Evolutionary conservation across 139 green algal genomes (phyloP).

Genomic region (Tetradesmus lagerheimii): DNA sequence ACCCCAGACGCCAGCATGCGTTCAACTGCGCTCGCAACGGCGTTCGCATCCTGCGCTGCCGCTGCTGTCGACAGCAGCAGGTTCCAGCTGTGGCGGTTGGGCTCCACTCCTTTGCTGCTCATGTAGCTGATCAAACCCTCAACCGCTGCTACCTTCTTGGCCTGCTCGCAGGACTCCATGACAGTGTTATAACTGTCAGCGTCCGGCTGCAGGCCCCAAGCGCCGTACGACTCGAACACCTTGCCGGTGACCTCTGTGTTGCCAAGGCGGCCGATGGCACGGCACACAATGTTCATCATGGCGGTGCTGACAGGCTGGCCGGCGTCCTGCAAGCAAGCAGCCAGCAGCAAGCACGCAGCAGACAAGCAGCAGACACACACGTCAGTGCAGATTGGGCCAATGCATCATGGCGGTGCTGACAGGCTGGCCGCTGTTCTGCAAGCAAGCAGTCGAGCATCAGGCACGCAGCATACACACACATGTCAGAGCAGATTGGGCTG

Average conservation of each 20-base stretch:
- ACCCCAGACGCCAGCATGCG: neutral
- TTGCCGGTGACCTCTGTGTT: constrained; percentile 22
- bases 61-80: constrained; percentile 19
- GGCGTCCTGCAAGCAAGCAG: constrained; percentile 9
- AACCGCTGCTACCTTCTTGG: constrained; percentile 10
- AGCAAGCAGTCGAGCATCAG: no score
- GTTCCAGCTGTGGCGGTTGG: constrained; percentile 19
- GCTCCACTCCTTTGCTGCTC: constrained; percentile 16
- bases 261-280: constrained; percentile 26
- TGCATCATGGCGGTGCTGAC: neutral
- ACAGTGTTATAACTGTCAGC: constrained; percentile 37
- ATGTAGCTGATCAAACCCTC: constrained; percentile 36
- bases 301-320: constrained; percentile 12
- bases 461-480: no score
- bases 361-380: neutral
- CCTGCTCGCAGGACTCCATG: constrained; percentile 34
- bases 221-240: constrained; percentile 16
- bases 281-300: constrained; percentile 36
- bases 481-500: no score
- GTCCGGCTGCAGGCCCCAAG: constrained; percentile 8
- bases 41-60: neutral
- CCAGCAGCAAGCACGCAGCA: neutral
- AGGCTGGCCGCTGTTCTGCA: neutral
- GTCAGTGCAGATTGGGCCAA: neutral
- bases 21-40: neutral